A percentile compares a stretch with the other conserved stretches of the same genome.
phyloP scores from a whole-genome alignment of 2,329 filamentous ascomycete species.

The Nemania sp. region DNA sequence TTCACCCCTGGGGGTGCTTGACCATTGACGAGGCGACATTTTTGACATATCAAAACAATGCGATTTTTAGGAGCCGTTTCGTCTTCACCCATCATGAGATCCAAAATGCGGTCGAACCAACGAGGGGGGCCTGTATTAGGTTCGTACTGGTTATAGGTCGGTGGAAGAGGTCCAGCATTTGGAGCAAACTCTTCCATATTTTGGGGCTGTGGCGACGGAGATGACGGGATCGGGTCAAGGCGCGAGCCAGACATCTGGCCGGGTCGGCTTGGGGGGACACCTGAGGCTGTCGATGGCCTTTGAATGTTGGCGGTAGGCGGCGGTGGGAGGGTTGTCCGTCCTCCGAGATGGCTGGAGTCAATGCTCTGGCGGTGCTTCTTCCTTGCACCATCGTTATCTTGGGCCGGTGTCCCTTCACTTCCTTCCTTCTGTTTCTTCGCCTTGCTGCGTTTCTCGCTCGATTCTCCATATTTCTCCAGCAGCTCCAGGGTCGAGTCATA shows the following conservation, averaged over 20 bases:
- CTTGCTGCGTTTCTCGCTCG: constrained; percentile 53
- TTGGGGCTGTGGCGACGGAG: constrained; percentile 31
- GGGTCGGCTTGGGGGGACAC: constrained; percentile 36
- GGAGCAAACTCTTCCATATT: constrained; percentile 33
- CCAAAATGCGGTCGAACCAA: constrained; percentile 95
- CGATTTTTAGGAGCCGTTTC: constrained; percentile 91
- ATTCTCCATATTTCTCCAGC: constrained; percentile 88
- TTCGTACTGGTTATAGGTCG: constrained; percentile 42
- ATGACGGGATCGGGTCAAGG: constrained; percentile 31
- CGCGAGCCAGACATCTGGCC: constrained; percentile 20
- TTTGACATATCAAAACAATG: constrained; percentile 79
- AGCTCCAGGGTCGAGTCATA: constrained; percentile 94
- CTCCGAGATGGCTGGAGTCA: constrained; percentile 30
- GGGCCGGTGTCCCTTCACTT: constrained; percentile 26
- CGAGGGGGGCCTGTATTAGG: constrained; percentile 49
- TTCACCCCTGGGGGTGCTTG: constrained; percentile 89
- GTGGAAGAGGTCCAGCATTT: constrained; percentile 36
- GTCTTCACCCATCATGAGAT: constrained; percentile 91
- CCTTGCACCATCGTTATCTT: constrained; percentile 31
- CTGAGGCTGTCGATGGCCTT: constrained; percentile 41
- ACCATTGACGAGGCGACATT: constrained; percentile 88
- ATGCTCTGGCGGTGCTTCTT: constrained; percentile 38
- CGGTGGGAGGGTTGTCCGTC: constrained; percentile 56
- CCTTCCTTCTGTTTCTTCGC: constrained; percentile 34
- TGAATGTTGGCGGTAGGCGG: constrained; percentile 67